phyloP scores from a whole-genome alignment of 192 early-diverging fungal species.

The Paraglomus occultum region DNA sequence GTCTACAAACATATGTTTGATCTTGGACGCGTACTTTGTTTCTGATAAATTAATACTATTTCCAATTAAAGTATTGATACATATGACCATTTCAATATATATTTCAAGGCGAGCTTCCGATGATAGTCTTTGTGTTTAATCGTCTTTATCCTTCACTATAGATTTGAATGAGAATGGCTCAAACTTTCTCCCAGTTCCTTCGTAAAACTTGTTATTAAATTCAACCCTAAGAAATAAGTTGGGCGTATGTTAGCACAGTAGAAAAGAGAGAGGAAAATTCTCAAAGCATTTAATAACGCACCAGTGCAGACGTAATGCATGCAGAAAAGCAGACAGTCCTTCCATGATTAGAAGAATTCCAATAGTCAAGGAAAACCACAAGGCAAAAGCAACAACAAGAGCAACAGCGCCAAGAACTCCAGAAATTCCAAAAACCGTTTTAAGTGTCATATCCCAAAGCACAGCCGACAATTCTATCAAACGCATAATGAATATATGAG shows the following conservation, averaged over 20 bases:
- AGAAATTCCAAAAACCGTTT: conserved; percentile 48
- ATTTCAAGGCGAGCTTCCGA: too few species aligned
- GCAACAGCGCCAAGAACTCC: conserved; percentile 62
- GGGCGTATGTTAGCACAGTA: conserved; percentile 4
- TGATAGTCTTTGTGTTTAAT: conserved; percentile 4
- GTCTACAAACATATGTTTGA: too few species aligned
- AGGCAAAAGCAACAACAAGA: conserved; percentile 72
- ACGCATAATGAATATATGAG: background rate
- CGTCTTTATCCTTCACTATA: conserved; percentile 38
- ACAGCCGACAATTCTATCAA: conserved; percentile 88
- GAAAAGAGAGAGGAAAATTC: conserved; percentile 75
- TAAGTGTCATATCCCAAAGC: conserved; percentile 90
- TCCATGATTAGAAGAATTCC: conserved; percentile 86
- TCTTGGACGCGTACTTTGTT: too few species aligned
- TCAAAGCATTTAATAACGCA: conserved; percentile 41
- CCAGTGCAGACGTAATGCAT: conserved; percentile 96
- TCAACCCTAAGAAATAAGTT: conserved; percentile 63
- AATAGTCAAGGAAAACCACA: conserved; percentile 90
- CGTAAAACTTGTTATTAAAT: conserved; percentile 98
- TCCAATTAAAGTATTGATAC: too few species aligned
- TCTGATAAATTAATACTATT: too few species aligned
- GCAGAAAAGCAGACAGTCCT: conserved; percentile 91
- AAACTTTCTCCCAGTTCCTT: conserved; percentile 86
- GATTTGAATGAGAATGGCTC: conserved; percentile 83
- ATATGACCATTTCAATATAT: background rate